phyloP scores from a whole-genome alignment of 129 eudicot species.

The Lactuca saligna region DNA sequence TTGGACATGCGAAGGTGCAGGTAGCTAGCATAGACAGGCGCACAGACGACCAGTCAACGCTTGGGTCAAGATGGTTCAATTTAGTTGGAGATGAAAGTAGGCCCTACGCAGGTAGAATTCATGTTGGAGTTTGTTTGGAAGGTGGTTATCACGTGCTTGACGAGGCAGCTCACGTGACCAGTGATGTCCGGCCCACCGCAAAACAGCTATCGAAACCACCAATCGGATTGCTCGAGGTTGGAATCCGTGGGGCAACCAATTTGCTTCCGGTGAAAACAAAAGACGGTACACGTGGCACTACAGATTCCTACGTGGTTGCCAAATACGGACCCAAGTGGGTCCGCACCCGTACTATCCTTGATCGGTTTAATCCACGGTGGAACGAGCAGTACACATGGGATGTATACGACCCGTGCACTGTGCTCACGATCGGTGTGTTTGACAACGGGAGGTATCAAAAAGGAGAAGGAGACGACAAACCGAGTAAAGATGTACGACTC shows the following conservation, averaged over 20 bases:
- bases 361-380: constrained; percentile 84
- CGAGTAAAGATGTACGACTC: constrained; percentile 63
- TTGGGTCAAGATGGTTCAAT: constrained; percentile 83
- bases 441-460: constrained; percentile 78
- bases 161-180: constrained; percentile 85
- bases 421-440: constrained; percentile 83
- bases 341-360: constrained; percentile 81
- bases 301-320: constrained; percentile 84
- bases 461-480: constrained; percentile 40
- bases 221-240: constrained; percentile 80
- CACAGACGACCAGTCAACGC: constrained; percentile 66
- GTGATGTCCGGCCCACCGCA: constrained; percentile 73
- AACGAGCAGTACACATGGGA: constrained; percentile 98
- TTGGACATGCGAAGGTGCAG: constrained; percentile 78
- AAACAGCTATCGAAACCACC: constrained; percentile 73
- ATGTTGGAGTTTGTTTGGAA: constrained; percentile 75
- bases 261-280: constrained; percentile 80
- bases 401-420: constrained; percentile 92
- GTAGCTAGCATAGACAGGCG: constrained; percentile 71
- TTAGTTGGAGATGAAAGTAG: constrained; percentile 51
- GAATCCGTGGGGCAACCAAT: constrained; percentile 72
- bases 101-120: constrained; percentile 80
- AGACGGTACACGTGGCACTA: constrained; percentile 83
- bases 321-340: constrained; percentile 97
- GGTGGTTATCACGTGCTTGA: constrained; percentile 98